Percentiles rank a stretch among this genome's conserved stretches.
These are phyloP conservation scores for Acanthamoeba quina DNA, from an alignment of 208 protist species.

Conservation along the genomic window DNA sequence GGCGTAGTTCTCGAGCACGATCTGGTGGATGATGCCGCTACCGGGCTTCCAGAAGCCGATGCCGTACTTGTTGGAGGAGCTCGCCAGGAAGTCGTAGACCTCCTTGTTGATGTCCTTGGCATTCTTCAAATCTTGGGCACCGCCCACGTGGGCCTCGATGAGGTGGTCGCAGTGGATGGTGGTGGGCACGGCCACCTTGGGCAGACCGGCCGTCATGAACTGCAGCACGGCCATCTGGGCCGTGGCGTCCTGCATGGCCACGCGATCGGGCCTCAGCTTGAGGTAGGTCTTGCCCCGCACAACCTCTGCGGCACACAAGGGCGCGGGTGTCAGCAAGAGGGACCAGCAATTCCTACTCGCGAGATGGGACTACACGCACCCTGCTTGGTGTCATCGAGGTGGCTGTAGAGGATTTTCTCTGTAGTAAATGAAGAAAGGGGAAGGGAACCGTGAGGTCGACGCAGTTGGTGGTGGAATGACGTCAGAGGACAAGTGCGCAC, in stretches of 20 bases:
- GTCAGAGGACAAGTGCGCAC: background rate
- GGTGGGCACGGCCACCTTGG: constrained; percentile 88
- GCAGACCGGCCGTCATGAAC: constrained; percentile 92
- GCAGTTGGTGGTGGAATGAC: too few species aligned
- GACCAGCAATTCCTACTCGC: background rate
- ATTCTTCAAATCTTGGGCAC: constrained; percentile 80
- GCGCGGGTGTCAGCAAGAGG: background rate
- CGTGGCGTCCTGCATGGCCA: constrained; percentile 92
- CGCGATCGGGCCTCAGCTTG: constrained; percentile 91
- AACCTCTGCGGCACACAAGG: constrained; percentile 82
- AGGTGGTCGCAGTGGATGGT: constrained; percentile 95
- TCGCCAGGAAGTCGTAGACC: constrained; percentile 92
- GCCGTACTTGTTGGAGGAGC: constrained; percentile 84
- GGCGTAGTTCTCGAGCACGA: constrained; percentile 91
- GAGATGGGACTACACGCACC: background rate
- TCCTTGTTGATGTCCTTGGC: constrained; percentile 84
- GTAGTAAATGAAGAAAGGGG: constrained; percentile 63
- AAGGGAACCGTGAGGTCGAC: background rate
- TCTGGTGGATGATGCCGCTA: constrained; percentile 92
- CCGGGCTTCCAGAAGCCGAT: constrained; percentile 92
- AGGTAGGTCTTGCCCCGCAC: constrained; percentile 90
- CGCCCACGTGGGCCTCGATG: constrained; percentile 89
- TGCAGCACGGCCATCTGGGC: constrained; percentile 94
- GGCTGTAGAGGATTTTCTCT: constrained; percentile 92
- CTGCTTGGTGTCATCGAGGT: constrained; percentile 89